Conservation (phyloP, 139 green algal genomes). For the Coelastrella sp. region DNA sequence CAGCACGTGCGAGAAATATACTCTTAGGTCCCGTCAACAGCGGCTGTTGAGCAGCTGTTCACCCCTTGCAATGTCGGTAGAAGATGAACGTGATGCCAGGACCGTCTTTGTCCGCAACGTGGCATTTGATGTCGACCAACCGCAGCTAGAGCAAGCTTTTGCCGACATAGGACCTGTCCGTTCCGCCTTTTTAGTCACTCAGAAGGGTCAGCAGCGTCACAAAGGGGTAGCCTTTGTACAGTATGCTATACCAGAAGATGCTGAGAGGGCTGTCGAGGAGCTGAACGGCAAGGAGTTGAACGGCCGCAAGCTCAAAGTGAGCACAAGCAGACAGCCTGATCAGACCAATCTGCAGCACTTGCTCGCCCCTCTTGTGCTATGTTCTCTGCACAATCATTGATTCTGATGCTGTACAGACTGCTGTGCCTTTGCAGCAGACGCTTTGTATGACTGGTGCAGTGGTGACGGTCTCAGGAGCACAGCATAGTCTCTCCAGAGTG, state of each 20-base stretch:
- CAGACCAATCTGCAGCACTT: too few relatives aligned
- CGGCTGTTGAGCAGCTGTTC: not conserved
- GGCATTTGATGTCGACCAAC: constrained; percentile 68
- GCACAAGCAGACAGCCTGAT: too few relatives aligned
- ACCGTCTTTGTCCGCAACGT: constrained; percentile 89
- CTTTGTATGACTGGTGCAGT: too few relatives aligned
- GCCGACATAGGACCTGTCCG: constrained; percentile 84
- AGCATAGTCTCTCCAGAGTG: too few relatives aligned
- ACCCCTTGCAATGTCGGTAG: not conserved
- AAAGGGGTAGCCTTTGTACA: constrained; percentile 90
- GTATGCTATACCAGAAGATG: constrained; percentile 89
- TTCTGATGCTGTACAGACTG: too few relatives aligned
- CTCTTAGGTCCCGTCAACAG: not conserved
- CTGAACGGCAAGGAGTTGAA: constrained; percentile 71
- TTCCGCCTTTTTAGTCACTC: constrained; percentile 82
- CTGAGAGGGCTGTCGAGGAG: constrained; percentile 75
- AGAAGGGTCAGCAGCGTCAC: constrained; percentile 55
- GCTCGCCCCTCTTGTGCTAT: not conserved
- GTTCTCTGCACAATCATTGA: not conserved
- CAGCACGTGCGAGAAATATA: not conserved
- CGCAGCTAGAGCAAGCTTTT: constrained; percentile 79
- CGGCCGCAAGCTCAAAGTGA: constrained; percentile 83
- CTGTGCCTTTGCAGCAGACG: too few relatives aligned
- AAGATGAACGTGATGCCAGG: constrained; percentile 49
- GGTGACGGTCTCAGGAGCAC: too few relatives aligned